A percentile compares a stretch with the other conserved stretches of the same genome.
Conservation (phyloP, 768 basidiomycete species). For the Termitomyces bulborhizus region DNA sequence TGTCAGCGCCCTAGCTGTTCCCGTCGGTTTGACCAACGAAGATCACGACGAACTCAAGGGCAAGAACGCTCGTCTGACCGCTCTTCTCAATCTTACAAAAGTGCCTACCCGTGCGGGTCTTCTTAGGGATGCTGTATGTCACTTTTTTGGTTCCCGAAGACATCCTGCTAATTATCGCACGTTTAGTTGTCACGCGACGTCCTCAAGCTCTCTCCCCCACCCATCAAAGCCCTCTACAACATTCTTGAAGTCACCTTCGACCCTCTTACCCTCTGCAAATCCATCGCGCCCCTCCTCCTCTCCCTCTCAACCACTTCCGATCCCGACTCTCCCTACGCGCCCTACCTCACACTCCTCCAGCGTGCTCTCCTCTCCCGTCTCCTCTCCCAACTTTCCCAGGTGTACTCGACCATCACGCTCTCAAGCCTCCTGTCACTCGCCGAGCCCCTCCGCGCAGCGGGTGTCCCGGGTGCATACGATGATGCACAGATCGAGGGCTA, state of each 20-base stretch:
- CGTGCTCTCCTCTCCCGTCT: conserved; percentile 89
- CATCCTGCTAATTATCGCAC: conserved; percentile 4
- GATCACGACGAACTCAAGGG: conserved; percentile 46
- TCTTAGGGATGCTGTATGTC: conserved; percentile 78
- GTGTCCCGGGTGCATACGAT: conserved; percentile 50
- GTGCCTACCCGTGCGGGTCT: conserved; percentile 85
- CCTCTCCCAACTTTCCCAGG: conserved; percentile 85
- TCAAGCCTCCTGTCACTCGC: conserved; percentile 73
- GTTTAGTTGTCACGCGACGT: conserved; percentile 73
- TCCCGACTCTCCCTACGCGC: conserved; percentile 53
- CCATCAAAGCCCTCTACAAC: conserved; percentile 75
- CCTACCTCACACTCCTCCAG: conserved; percentile 85
- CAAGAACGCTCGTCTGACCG: conserved; percentile 72
- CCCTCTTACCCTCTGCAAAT: conserved; percentile 76
- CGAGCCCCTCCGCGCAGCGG: conserved; percentile 59
- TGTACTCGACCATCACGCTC: conserved; percentile 85
- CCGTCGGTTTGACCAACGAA: conserved; percentile 57
- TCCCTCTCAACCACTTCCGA: conserved; percentile 33
- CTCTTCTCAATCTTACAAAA: conserved; percentile 76
- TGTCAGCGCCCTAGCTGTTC: conserved; percentile 89
- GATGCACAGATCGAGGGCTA: conserved; percentile 85
- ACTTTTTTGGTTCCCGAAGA: neutral
- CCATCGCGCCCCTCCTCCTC: conserved; percentile 73
- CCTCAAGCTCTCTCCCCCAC: conserved; percentile 68
- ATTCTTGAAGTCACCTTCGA: conserved; percentile 92